Evolutionary conservation across 371 early-diverging fungal species (phyloP).

Genomic region (Dinochytrium kinnereticum): DNA sequence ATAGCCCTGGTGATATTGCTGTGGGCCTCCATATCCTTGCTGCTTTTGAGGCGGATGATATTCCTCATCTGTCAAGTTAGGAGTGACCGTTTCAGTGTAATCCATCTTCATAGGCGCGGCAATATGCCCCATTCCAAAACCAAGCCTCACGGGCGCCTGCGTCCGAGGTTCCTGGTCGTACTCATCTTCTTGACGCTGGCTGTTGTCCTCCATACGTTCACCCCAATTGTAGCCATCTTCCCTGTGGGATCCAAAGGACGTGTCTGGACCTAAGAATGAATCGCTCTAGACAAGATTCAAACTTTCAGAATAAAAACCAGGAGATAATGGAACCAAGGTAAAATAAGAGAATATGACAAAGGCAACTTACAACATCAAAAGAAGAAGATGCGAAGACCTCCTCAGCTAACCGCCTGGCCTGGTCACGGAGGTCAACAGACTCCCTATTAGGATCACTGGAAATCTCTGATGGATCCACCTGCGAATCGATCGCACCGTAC

Average conservation of each 20-base stretch:
- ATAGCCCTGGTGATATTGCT: background rate
- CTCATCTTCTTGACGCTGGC: background rate
- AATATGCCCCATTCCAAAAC: slow-evolving; percentile 10
- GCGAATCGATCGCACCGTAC: background rate
- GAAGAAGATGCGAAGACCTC: background rate
- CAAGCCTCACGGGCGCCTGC: slow-evolving; percentile 6
- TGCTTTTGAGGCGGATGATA: too few relatives aligned
- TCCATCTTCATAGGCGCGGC: background rate
- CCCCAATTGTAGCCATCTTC: too few relatives aligned
- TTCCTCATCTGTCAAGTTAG: background rate
- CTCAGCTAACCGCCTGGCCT: slow-evolving; percentile 9
- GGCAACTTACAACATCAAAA: background rate
- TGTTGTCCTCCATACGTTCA: too few relatives aligned
- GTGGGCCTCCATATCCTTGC: background rate
- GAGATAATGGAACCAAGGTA: background rate
- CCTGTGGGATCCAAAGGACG: too few relatives aligned
- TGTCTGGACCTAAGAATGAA: too few relatives aligned
- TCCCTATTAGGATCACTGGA: background rate
- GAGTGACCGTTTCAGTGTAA: slow-evolving; percentile 6
- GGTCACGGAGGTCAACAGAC: background rate
- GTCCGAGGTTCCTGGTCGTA: background rate
- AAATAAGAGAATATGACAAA: background rate
- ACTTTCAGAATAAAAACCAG: background rate
- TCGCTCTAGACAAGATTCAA: background rate
- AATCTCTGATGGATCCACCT: slow-evolving; percentile 1